Conservation (phyloP, 768 basidiomycete species). For the Termitomyces sp. region DNA sequence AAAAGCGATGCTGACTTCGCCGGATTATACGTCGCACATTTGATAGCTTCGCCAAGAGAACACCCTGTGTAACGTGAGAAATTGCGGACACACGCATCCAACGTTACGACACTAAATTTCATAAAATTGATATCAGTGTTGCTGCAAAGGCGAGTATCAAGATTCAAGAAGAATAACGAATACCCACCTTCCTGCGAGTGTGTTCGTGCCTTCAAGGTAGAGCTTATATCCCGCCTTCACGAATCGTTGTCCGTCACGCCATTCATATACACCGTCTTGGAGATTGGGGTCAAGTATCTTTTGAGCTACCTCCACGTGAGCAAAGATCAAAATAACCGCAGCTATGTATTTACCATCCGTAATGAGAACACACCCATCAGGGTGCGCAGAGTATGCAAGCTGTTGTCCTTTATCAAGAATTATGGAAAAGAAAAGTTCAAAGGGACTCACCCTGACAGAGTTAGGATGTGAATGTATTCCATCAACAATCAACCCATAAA, state of each 20-base stretch:
- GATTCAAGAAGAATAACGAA: neutral
- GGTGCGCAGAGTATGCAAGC: slow-evolving; percentile 80
- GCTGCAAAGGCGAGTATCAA: neutral
- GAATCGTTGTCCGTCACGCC: slow-evolving; percentile 80
- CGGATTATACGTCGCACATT: slow-evolving; percentile 82
- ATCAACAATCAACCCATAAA: slow-evolving; percentile 87
- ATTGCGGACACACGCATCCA: slow-evolving; percentile 84
- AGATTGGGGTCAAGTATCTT: slow-evolving; percentile 83
- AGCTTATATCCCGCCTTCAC: slow-evolving; percentile 79
- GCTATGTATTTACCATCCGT: slow-evolving; percentile 64
- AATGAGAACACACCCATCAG: slow-evolving; percentile 83
- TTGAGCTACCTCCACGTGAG: slow-evolving; percentile 50
- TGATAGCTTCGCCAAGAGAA: slow-evolving; percentile 77
- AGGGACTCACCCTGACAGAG: slow-evolving; percentile 65
- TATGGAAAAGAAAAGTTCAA: neutral
- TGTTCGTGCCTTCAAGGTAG: slow-evolving; percentile 79
- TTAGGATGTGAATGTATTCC: slow-evolving; percentile 91
- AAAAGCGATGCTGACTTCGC: slow-evolving; percentile 48
- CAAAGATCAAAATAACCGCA: neutral
- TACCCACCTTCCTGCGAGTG: slow-evolving; percentile 82
- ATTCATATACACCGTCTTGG: slow-evolving; percentile 79
- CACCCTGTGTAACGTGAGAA: slow-evolving; percentile 81
- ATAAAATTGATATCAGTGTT: neutral
- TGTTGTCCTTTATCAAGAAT: slow-evolving; percentile 20
- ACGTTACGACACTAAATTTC: slow-evolving; percentile 59